Percentiles rank a stretch among this genome's conserved stretches.
Evolutionary conservation across 805 yeast genomes (phyloP).

Genomic region (Saccharomycopsis lassenensis): DNA sequence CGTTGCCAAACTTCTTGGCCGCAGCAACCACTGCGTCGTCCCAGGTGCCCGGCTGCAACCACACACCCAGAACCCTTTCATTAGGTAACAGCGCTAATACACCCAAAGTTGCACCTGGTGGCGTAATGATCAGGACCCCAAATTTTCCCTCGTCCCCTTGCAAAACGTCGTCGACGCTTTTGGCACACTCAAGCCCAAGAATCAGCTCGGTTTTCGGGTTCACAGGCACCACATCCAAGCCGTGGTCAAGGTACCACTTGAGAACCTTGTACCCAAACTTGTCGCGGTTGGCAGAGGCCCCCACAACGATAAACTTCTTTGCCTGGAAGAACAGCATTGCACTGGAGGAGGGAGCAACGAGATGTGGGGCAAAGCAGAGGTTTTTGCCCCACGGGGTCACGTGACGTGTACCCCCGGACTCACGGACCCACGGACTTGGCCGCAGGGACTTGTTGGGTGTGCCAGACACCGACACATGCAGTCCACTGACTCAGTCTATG

Average conservation of each 20-base stretch:
- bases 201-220: conserved; percentile 47
- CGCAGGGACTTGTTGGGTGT: no score
- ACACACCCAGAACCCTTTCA: conserved; percentile 39
- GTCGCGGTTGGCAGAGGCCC: conserved; percentile 52
- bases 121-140: conserved; percentile 63
- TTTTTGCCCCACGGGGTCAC: no score
- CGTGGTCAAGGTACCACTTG: conserved; percentile 50
- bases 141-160: conserved; percentile 31
- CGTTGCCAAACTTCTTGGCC: conserved; percentile 26
- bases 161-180: conserved; percentile 24
- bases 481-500: no score
- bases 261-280: conserved; percentile 66
- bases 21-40: conserved; percentile 38
- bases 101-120: conserved; percentile 49
- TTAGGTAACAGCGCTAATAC: conserved; percentile 29
- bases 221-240: conserved; percentile 52
- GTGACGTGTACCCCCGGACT: no score
- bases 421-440: no score
- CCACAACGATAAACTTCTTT: conserved; percentile 58
- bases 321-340: no score
- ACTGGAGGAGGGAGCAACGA: no score
- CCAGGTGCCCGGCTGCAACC: conserved; percentile 83
- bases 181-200: conserved; percentile 31
- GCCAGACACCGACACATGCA: no score
- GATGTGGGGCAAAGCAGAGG: no score